Evolutionary conservation across 306 rosid species (phyloP), one percentile per base, ranked within the genome.

Genomic region (Lathyrus oleraceus): DNA sequence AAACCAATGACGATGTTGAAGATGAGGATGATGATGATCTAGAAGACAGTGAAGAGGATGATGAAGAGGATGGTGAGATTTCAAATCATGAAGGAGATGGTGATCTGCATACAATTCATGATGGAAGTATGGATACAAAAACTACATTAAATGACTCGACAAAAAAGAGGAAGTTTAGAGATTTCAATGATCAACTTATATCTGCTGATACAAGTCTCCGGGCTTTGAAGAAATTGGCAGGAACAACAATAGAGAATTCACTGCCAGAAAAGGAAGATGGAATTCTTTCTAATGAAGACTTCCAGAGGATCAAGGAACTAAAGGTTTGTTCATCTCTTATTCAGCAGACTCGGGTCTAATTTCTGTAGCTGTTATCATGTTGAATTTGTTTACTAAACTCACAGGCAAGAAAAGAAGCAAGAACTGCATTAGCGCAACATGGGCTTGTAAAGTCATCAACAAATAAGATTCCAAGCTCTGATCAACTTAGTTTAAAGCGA

Each of bases 241-340:
- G 81, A 65, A 67, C 64, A 54, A 75, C 72, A 20, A 40, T 45
- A 51, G 82, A 12, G 16, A 32, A 28, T 35, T 20, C 60, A 25
- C 32, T 52, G 3, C 53, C 82, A 30, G 95, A 87, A 48, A 47
- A 67, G 73, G 32, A 61, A 0, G 90, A 88, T 84, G 91, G 98
- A 58, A 77, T 93, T 78, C 98, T 93, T 71, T 88, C 98, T 32
- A 93, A 90, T 54, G 96, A 87, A 79, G 98, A 90, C 77, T 90
- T 93, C 76, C 79, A 56, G 71, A 86, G 77, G 82, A 93, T 90
- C 83, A 93, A 81, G 80, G 77, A 93, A 72, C 75, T 81, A 61
- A 83, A 86, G 96, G 96, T 88, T 69, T 77, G 76, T 16, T 63
- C 25, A 71, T 51, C 25, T 57, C 56, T 75, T 17, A 43, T 69